A percentile compares a stretch with the other conserved stretches of the same genome.
These are phyloP conservation scores for Volvox reticuliferus DNA, from an alignment of 139 green algal genomes.

Conservation along the genomic window DNA sequence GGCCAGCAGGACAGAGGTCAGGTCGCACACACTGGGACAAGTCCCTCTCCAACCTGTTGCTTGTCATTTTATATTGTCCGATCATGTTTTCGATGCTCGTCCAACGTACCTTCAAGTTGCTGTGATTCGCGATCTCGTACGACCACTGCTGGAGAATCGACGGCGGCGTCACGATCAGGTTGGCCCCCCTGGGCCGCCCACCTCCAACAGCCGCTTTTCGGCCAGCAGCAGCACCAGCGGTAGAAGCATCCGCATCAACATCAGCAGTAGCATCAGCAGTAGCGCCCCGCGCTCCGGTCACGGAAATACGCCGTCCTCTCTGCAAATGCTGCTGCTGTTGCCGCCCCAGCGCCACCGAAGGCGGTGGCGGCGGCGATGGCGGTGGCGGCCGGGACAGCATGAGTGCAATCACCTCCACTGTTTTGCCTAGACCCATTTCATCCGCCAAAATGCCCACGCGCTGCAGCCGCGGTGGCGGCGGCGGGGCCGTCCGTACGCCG, in stretches of 20 bases:
- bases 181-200: constrained; percentile 42
- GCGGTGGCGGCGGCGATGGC: too few relatives aligned
- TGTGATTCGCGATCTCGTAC: constrained; percentile 9
- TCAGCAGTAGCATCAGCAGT: background rate
- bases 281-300: background rate
- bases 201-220: background rate
- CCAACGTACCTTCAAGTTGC: constrained; percentile 21
- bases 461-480: constrained; percentile 38
- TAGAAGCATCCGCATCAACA: background rate
- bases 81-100: too few relatives aligned
- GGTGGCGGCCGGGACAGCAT: constrained; percentile 53
- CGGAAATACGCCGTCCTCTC: too few relatives aligned
- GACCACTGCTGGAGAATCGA: constrained; percentile 69
- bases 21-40: too few relatives aligned
- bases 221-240: background rate
- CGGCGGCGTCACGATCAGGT: constrained; percentile 65
- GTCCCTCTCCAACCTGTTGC: too few relatives aligned
- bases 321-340: background rate
- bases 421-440: constrained; percentile 74
- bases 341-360: too few relatives aligned
- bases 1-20: too few relatives aligned
- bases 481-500: background rate
- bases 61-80: too few relatives aligned
- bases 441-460: constrained; percentile 57
- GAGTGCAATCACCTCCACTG: constrained; percentile 67